phyloP scores from a whole-genome alignment of 352 stramenopile genomes.

The Thraustochytrium sp. region DNA sequence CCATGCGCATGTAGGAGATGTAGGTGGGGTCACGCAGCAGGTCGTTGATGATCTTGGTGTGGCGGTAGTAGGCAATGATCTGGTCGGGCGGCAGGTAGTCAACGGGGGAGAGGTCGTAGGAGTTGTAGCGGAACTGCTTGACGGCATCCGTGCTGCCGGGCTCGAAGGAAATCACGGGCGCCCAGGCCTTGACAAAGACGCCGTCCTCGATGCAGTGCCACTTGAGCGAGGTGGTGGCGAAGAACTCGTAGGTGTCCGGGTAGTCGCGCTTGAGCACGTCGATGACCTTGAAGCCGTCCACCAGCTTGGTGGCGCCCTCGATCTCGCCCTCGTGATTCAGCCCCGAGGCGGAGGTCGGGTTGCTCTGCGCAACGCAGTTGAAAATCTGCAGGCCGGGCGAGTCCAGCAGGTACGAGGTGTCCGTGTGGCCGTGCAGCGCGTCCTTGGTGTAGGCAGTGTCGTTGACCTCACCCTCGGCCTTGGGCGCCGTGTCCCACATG shows the following conservation, averaged over 20 bases:
- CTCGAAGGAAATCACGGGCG: constrained; percentile 68
- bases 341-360: constrained; percentile 49
- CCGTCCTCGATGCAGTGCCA: constrained; percentile 71
- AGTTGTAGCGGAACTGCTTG: constrained; percentile 74
- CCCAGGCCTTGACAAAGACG: constrained; percentile 66
- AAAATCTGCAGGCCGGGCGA: constrained; percentile 78
- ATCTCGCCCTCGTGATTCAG: constrained; percentile 47
- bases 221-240: constrained; percentile 63
- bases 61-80: constrained; percentile 64
- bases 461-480: constrained; percentile 69
- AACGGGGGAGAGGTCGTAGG: constrained; percentile 72
- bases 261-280: constrained; percentile 61
- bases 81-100: constrained; percentile 69
- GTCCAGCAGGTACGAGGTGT: constrained; percentile 75
- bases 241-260: constrained; percentile 63
- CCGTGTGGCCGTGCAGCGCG: constrained; percentile 72
- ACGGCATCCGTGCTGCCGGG: constrained; percentile 58
- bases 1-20: constrained; percentile 53
- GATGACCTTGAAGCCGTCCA: constrained; percentile 69
- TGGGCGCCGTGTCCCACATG: constrained; percentile 78
- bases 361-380: constrained; percentile 71
- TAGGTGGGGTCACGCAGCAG: constrained; percentile 63
- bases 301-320: constrained; percentile 62
- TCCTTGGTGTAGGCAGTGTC: constrained; percentile 76
- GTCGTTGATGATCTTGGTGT: constrained; percentile 62